Evolutionary conservation across 1,284 basidiomycete species (phyloP).

Genomic region (Microbotryum saponariae): DNA sequence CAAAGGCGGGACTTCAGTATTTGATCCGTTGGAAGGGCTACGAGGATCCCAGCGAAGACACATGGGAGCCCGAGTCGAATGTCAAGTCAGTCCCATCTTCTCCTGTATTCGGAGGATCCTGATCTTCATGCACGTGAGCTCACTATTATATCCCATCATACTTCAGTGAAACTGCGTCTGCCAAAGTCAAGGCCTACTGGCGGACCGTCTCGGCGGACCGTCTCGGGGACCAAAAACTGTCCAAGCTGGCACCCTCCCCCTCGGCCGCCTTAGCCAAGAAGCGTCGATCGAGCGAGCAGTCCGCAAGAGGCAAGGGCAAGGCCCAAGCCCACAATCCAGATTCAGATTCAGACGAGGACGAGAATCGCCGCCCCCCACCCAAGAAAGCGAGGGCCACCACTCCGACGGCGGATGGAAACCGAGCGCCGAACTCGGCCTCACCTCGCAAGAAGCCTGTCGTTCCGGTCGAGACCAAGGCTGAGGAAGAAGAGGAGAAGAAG

Average conservation of each 20-base stretch:
- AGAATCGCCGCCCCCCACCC: not conserved
- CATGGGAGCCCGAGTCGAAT: conserved; percentile 15
- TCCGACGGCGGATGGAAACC: not conserved
- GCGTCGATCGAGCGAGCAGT: not conserved
- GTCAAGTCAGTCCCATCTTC: conserved; percentile 6
- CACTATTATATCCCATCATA: not conserved
- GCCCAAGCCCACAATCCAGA: not conserved
- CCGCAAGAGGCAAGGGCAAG: conserved; percentile 1
- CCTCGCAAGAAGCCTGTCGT: conserved; percentile 3
- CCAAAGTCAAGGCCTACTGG: conserved; percentile 15
- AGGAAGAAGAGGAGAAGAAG: not conserved
- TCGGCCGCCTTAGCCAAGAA: not conserved
- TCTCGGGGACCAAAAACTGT: conserved; percentile 2
- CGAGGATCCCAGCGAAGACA: conserved; percentile 2
- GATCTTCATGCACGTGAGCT: not conserved
- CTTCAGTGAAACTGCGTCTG: not conserved
- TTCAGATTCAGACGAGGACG: not conserved
- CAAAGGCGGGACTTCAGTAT: conserved; percentile 8
- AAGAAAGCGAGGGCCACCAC: not conserved
- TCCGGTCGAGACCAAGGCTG: not conserved
- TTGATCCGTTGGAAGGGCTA: conserved; percentile 16
- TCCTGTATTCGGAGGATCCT: not conserved
- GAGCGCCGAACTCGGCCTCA: not conserved
- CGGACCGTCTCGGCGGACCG: not conserved
- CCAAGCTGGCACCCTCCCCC: too few relatives aligned